Percentiles rank a stretch among this genome's conserved stretches.
phyloP scores from a whole-genome alignment of 140 eudicot species.

The Erigeron philadelphicus region DNA sequence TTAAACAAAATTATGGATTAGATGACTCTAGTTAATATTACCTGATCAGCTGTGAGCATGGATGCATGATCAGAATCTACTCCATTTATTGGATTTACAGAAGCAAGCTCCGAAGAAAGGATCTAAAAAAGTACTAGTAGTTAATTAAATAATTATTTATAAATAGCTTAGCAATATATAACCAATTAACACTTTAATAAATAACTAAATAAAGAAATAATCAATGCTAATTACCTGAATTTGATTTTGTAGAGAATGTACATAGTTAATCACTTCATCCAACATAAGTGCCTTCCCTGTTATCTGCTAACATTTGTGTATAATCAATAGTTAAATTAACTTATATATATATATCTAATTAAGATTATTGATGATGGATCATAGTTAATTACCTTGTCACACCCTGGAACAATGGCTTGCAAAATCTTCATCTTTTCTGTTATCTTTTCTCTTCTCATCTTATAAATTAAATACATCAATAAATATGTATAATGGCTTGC shows the following conservation, averaged over 20 bases:
- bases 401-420: conserved; percentile 87
- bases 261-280: conserved; percentile 79
- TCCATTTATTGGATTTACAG: conserved; percentile 51
- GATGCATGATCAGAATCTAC: conserved; percentile 53
- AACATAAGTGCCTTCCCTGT: conserved; percentile 81
- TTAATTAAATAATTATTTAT: background rate
- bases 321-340: background rate
- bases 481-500: too few relatives aligned
- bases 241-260: conserved; percentile 70
- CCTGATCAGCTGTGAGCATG: conserved; percentile 50
- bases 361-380: too few relatives aligned
- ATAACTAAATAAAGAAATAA: background rate
- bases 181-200: background rate
- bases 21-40: conserved; percentile 14
- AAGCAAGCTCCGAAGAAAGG: conserved; percentile 67
- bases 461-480: background rate
- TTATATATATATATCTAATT: too few relatives aligned
- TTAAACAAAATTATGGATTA: background rate
- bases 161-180: conserved; percentile 1
- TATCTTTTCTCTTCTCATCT: conserved; percentile 84
- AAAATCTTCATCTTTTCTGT: conserved; percentile 79
- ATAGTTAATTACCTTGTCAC: conserved; percentile 84
- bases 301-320: conserved; percentile 34
- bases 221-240: conserved; percentile 46
- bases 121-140: conserved; percentile 36